Evolutionary conservation across 306 rosid species (phyloP).

Genomic region (Trichosanthes truncata): DNA sequence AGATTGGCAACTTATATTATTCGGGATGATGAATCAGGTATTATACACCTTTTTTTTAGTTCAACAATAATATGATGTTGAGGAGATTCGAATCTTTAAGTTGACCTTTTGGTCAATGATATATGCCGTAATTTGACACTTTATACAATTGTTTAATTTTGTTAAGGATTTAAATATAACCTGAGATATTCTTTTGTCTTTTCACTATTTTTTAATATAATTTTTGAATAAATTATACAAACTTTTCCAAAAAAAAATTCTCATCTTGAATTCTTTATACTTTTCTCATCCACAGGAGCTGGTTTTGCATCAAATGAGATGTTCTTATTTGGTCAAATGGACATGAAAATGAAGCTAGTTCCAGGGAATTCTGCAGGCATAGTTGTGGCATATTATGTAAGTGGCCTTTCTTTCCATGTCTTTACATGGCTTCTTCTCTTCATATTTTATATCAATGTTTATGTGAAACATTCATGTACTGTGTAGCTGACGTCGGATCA

Average conservation of each 20-base stretch:
- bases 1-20: no score
- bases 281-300: slow-evolving; percentile 34
- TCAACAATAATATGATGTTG: no score
- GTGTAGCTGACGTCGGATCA: slow-evolving; percentile 75
- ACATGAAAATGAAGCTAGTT: slow-evolving; percentile 83
- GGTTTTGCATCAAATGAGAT: slow-evolving; percentile 76
- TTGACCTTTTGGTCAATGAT: no score
- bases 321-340: slow-evolving; percentile 82
- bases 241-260: no score
- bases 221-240: no score
- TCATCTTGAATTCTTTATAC: neutral
- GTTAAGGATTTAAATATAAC: no score
- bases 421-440: neutral
- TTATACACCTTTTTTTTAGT: no score
- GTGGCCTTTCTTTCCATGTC: neutral
- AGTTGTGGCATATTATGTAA: slow-evolving; percentile 78
- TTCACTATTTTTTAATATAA: neutral
- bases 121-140: no score
- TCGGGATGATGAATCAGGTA: no score
- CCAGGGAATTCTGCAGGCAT: slow-evolving; percentile 92
- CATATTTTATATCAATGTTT: neutral
- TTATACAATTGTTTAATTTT: no score
- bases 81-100: no score
- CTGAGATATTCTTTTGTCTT: neutral
- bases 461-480: neutral